phyloP scores from a whole-genome alignment of 352 stramenopile species.

The Phytopythium aichiense region DNA sequence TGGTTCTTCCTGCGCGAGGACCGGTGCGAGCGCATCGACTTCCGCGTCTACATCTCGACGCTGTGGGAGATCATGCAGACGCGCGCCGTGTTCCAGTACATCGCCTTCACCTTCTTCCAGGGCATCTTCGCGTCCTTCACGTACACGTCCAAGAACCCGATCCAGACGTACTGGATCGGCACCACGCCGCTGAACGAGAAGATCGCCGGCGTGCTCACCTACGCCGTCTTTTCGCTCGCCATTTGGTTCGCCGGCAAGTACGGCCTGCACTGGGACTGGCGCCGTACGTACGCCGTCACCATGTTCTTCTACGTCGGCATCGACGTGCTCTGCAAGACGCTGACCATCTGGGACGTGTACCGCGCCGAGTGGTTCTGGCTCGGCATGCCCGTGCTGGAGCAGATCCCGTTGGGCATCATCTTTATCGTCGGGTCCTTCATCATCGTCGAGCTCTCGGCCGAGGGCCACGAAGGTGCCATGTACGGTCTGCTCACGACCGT shows the following conservation, averaged over 20 bases:
- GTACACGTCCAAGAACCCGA: conserved; percentile 29
- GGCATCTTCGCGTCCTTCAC: conserved; percentile 40
- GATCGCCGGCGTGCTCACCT: conserved; percentile 26
- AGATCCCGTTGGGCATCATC: conserved; percentile 42
- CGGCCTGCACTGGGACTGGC: conserved; percentile 58
- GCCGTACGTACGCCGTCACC: conserved; percentile 24
- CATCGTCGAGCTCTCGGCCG: conserved; percentile 47
- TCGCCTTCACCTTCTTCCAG: conserved; percentile 33
- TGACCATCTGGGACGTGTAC: conserved; percentile 49
- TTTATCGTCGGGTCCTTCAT: conserved; percentile 62
- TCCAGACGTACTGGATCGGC: conserved; percentile 38
- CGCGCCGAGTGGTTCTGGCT: conserved; percentile 56
- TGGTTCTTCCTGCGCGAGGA: conserved; percentile 45
- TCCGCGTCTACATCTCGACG: conserved; percentile 39
- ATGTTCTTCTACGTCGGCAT: conserved; percentile 31
- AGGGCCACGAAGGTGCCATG: conserved; percentile 60
- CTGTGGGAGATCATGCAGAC: conserved; percentile 48
- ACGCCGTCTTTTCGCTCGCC: conserved; percentile 21
- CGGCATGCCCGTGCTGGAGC: conserved; percentile 32
- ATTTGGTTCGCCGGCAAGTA: conserved; percentile 53
- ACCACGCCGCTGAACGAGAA: conserved; percentile 42
- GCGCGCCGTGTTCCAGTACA: conserved; percentile 47
- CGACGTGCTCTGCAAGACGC: conserved; percentile 29
- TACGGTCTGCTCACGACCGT: conserved; percentile 65
- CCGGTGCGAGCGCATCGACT: conserved; percentile 20